A percentile compares a stretch with the other conserved stretches of the same genome.
phyloP scores from a whole-genome alignment of 75 land plant species.

The Azolla pinnata region DNA sequence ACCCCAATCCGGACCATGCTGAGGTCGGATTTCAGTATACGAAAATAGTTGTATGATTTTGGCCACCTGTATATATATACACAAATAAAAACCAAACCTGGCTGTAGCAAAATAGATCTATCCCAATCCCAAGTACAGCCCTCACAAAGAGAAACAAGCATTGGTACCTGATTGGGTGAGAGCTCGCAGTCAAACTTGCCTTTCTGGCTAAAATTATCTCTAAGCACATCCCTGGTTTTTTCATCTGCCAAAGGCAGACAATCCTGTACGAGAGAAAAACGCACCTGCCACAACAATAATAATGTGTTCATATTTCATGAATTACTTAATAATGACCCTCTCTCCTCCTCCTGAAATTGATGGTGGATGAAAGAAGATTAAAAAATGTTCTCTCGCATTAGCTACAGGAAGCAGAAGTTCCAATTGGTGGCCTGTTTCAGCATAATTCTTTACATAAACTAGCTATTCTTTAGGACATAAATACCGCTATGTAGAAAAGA shows the following conservation, averaged over 20 bases:
- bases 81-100: neutral
- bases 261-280: slow-evolving; percentile 2
- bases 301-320: neutral
- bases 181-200: slow-evolving; percentile 22
- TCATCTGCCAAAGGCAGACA: slow-evolving; percentile 23
- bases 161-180: slow-evolving; percentile 16
- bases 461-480: too few species aligned
- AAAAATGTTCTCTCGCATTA: too few species aligned
- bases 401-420: too few species aligned
- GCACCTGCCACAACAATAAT: slow-evolving; percentile 14
- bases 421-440: too few species aligned
- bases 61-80: neutral
- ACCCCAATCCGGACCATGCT: neutral
- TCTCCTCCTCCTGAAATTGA: too few species aligned
- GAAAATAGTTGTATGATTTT: slow-evolving; percentile 1
- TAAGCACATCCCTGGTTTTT: slow-evolving; percentile 18
- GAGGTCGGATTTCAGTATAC: neutral
- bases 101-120: neutral
- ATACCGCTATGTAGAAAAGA: too few species aligned
- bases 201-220: slow-evolving; percentile 19
- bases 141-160: neutral
- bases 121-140: neutral
- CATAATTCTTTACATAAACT: too few species aligned
- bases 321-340: too few species aligned
- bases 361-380: too few species aligned